Evolutionary conservation across 495 filamentous ascomycete genomes (phyloP).

Genomic region (Neurospora sp.): DNA sequence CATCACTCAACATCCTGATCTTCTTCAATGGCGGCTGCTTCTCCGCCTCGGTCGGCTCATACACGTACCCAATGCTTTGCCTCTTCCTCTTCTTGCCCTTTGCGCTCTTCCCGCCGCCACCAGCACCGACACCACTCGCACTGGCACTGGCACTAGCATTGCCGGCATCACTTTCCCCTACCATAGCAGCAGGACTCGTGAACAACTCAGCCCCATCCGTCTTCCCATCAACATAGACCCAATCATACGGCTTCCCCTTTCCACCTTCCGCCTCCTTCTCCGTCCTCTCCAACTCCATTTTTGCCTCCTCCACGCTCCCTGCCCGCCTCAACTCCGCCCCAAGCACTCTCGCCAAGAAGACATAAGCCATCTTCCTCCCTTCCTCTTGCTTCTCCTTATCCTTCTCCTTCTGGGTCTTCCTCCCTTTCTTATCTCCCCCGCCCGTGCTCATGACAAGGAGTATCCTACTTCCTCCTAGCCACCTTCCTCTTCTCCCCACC

Average conservation of each 20-base stretch:
- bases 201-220: slow-evolving; percentile 16
- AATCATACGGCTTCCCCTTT: slow-evolving; percentile 52
- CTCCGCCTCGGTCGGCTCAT: slow-evolving; percentile 12
- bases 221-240: slow-evolving; percentile 64
- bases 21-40: slow-evolving; percentile 30
- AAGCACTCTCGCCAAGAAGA: slow-evolving; percentile 68
- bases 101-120: background rate
- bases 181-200: slow-evolving; percentile 4
- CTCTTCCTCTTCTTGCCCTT: slow-evolving; percentile 36
- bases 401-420: background rate
- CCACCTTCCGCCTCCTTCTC: slow-evolving; percentile 18
- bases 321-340: slow-evolving; percentile 63
- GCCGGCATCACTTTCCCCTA: background rate
- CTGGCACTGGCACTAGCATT: background rate
- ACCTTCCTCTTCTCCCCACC: slow-evolving; percentile 44
- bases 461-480: slow-evolving; percentile 58
- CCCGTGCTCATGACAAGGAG: slow-evolving; percentile 54
- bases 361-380: slow-evolving; percentile 44
- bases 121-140: background rate
- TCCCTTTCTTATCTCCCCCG: background rate
- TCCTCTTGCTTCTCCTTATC: slow-evolving; percentile 42
- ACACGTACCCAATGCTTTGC: slow-evolving; percentile 16
- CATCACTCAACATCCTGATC: slow-evolving; percentile 62
- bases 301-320: slow-evolving; percentile 52
- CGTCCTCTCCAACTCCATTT: slow-evolving; percentile 41